A percentile compares a stretch with the other conserved stretches of the same genome.
These are phyloP conservation scores for Hericium rajendrae DNA, from an alignment of 768 basidiomycete genomes.

Conservation along the genomic window DNA sequence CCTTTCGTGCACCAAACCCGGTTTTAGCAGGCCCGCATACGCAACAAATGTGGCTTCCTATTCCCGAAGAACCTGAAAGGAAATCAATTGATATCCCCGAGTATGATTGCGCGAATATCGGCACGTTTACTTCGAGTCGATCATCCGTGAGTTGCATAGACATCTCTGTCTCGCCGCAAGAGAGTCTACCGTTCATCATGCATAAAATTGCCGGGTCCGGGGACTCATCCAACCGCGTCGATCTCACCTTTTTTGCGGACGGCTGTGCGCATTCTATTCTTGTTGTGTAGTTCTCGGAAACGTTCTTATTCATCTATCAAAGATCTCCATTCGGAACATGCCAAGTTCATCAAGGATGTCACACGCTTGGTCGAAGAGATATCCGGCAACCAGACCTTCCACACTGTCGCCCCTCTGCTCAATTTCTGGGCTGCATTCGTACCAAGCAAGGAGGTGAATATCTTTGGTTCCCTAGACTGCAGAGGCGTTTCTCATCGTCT, in stretches of 20 bases:
- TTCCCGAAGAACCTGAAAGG: neutral
- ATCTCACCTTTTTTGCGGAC: neutral
- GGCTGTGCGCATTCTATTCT: neutral
- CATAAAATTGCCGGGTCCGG: neutral
- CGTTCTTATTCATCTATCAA: neutral
- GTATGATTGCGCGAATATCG: no score
- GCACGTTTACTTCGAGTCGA: no score
- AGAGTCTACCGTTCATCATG: neutral
- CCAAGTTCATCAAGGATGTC: slow-evolving; percentile 60
- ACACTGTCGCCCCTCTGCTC: slow-evolving; percentile 62
- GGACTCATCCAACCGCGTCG: neutral
- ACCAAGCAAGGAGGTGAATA: slow-evolving; percentile 57
- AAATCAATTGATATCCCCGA: no score
- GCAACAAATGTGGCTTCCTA: neutral
- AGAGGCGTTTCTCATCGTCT: neutral
- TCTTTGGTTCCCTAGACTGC: neutral
- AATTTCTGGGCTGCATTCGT: slow-evolving; percentile 80
- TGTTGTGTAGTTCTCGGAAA: neutral
- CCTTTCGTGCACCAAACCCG: neutral
- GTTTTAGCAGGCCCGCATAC: neutral
- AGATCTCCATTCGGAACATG: slow-evolving; percentile 50
- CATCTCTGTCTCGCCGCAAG: neutral
- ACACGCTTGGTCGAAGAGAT: slow-evolving; percentile 57
- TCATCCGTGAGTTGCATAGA: no score
- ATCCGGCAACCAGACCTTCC: slow-evolving; percentile 66